Conservation (phyloP, 2,329 filamentous ascomycete species). For the Xylariales sp. region DNA sequence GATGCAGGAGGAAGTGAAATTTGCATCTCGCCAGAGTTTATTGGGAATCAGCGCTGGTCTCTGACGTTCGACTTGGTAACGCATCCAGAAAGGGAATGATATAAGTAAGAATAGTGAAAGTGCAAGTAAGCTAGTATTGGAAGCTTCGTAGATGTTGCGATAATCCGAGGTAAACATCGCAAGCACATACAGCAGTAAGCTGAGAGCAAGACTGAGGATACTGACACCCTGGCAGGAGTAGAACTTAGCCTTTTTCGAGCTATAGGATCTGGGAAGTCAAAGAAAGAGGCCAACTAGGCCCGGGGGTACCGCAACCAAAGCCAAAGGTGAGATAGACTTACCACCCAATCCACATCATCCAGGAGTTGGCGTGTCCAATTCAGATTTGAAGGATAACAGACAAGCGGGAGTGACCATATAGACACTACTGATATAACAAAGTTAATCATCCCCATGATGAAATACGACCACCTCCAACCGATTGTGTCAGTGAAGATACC, state of each 20-base stretch:
- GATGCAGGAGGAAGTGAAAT: conserved; percentile 48
- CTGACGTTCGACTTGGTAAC: conserved; percentile 5
- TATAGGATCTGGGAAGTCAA: neutral
- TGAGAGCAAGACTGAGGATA: conserved; percentile 40
- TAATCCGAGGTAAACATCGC: conserved; percentile 37
- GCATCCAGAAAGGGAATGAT: conserved; percentile 40
- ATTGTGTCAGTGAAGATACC: conserved; percentile 43
- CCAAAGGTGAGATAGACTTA: neutral
- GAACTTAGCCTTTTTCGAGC: neutral
- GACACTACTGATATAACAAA: conserved; percentile 30
- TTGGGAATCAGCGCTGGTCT: conserved; percentile 49
- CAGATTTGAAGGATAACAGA: no score
- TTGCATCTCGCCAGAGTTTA: conserved; percentile 47
- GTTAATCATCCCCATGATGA: conserved; percentile 32
- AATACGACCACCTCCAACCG: conserved; percentile 44
- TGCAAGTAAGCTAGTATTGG: conserved; percentile 35
- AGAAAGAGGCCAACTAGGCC: no score
- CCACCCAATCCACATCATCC: conserved; percentile 49
- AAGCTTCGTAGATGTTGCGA: conserved; percentile 29
- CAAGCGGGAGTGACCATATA: conserved; percentile 34
- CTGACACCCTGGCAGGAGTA: conserved; percentile 26
- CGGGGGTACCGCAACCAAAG: no score
- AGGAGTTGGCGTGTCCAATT: conserved; percentile 22
- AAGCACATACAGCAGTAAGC: conserved; percentile 46
- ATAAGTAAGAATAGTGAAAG: conserved; percentile 36